Conservation (phyloP, 148 eudicot species). For the Limonium bicolor region DNA sequence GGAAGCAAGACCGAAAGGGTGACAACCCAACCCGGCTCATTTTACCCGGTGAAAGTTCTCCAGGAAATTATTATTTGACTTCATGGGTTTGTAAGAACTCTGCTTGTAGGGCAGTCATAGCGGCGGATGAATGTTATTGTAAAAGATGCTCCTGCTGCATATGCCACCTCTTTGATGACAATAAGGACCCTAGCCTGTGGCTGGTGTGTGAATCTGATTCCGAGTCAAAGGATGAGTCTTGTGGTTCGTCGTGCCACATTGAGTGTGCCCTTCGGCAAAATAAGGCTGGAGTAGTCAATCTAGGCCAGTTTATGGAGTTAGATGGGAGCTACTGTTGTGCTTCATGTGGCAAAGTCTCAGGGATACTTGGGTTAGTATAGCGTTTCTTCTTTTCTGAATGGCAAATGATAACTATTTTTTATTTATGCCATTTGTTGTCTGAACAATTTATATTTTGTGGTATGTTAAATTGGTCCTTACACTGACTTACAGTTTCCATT, state of each 20-base stretch:
- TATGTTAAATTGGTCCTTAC: neutral
- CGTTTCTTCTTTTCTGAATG: neutral
- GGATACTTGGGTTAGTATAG: slow-evolving; percentile 62
- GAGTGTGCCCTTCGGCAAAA: slow-evolving; percentile 62
- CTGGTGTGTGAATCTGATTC: slow-evolving; percentile 67
- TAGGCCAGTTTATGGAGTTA: slow-evolving; percentile 54
- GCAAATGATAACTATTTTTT: neutral
- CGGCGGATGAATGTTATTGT: slow-evolving; percentile 53
- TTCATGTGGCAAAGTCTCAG: slow-evolving; percentile 90
- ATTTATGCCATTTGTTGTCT: neutral
- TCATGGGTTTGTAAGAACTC: slow-evolving; percentile 52
- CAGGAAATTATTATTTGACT: slow-evolving; percentile 14
- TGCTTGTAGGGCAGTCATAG: slow-evolving; percentile 67
- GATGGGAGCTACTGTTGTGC: slow-evolving; percentile 93
- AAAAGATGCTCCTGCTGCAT: slow-evolving; percentile 95
- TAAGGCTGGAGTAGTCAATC: slow-evolving; percentile 74
- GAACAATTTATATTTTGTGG: neutral
- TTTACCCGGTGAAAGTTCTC: slow-evolving; percentile 8
- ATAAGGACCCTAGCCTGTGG: slow-evolving; percentile 98
- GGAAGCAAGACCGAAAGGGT: slow-evolving; percentile 22
- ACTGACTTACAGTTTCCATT: too few species aligned
- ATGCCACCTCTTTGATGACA: slow-evolving; percentile 81
- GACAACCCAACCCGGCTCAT: slow-evolving; percentile 21
- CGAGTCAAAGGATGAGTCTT: slow-evolving; percentile 29
- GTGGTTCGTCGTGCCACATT: slow-evolving; percentile 82